Conservation (phyloP, 2,329 filamentous ascomycete genomes). For the Cytospora mali region DNA sequence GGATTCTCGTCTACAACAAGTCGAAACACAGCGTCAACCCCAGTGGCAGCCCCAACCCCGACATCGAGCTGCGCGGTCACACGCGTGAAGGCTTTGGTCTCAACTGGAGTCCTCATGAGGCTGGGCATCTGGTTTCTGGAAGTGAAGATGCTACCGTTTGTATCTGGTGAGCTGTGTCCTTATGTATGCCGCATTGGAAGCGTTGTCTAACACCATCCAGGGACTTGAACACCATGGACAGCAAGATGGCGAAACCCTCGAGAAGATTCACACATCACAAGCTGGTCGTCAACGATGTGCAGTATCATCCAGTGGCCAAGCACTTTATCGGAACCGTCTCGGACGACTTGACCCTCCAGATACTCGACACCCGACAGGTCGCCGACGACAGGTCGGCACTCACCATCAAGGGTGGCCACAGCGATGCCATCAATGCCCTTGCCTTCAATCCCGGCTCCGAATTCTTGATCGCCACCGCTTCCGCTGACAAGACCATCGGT, state of each 20-base stretch:
- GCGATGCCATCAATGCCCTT: conserved; percentile 92
- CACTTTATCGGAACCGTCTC: conserved; percentile 91
- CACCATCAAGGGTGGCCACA: conserved; percentile 73
- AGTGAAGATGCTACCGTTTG: conserved; percentile 91
- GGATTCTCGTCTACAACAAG: conserved; percentile 90
- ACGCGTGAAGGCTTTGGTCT: conserved; percentile 88
- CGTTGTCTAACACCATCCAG: neutral
- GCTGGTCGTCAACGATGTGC: conserved; percentile 94
- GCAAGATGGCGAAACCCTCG: conserved; percentile 69
- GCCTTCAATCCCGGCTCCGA: conserved; percentile 94
- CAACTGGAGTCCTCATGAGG: conserved; percentile 84
- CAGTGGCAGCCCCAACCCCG: conserved; percentile 72
- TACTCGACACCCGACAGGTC: conserved; percentile 79
- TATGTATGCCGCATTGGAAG: neutral
- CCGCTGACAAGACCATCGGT: conserved; percentile 91
- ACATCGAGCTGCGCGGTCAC: conserved; percentile 85
- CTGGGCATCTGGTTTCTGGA: conserved; percentile 83
- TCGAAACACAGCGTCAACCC: conserved; percentile 83
- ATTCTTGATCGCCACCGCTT: conserved; percentile 86
- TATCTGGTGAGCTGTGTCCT: conserved; percentile 68
- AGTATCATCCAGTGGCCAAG: conserved; percentile 86
- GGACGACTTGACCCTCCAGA: conserved; percentile 90
- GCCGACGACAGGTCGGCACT: conserved; percentile 69
- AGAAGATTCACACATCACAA: conserved; percentile 85
- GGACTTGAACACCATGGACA: conserved; percentile 43